These are phyloP conservation scores for Neurospora sp. DNA, from an alignment of 495 filamentous ascomycete genomes.

Conservation along the genomic window DNA sequence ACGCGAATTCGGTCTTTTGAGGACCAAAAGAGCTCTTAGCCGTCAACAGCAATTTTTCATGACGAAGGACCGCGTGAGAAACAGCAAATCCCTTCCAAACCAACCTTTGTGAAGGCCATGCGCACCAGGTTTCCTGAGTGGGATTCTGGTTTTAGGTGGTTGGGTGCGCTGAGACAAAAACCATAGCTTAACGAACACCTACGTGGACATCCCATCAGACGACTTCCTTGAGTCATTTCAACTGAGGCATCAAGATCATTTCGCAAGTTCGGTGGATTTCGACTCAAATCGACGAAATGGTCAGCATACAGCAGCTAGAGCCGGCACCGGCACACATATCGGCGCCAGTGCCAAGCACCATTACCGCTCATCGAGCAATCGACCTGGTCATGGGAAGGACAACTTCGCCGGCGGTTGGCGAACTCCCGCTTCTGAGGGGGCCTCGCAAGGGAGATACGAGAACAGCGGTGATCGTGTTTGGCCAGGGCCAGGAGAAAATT, in stretches of 20 bases:
- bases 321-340: constrained; percentile 17
- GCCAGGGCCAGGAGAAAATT: constrained; percentile 50
- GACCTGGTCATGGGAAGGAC: constrained; percentile 21
- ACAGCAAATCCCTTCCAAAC: background rate
- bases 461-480: constrained; percentile 52
- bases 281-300: constrained; percentile 14
- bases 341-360: constrained; percentile 18
- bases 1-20: background rate
- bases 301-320: constrained; percentile 28
- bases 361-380: constrained; percentile 11
- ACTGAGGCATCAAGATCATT: constrained; percentile 6
- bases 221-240: background rate
- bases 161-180: constrained; percentile 3
- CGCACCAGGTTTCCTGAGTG: constrained; percentile 4
- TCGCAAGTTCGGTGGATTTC: constrained; percentile 6
- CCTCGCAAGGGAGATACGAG: constrained; percentile 38
- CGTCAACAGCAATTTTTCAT: background rate
- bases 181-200: background rate
- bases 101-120: constrained; percentile 11
- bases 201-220: background rate
- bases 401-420: constrained; percentile 14
- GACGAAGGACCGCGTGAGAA: background rate
- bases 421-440: constrained; percentile 22
- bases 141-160: constrained; percentile 1
- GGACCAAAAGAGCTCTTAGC: background rate